A percentile compares a stretch with the other conserved stretches of the same genome.
These are phyloP conservation scores for Calonectria honghensis DNA, from an alignment of 2,329 filamentous ascomycete genomes.

Conservation along the genomic window DNA sequence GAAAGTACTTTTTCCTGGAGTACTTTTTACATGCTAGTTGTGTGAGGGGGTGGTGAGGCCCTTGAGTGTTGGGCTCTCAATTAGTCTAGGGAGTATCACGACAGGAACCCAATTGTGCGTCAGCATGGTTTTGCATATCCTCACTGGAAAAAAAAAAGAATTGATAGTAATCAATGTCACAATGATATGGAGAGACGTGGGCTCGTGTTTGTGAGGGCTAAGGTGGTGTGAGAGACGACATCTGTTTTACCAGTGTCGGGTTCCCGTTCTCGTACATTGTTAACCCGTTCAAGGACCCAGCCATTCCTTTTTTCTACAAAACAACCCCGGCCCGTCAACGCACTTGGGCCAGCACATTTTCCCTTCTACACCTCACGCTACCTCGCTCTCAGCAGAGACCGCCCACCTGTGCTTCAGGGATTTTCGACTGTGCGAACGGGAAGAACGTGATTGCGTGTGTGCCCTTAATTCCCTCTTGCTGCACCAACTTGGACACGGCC, in stretches of 20 bases:
- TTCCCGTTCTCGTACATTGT: slow-evolving; percentile 31
- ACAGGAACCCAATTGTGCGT: slow-evolving; percentile 12
- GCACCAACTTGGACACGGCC: slow-evolving; percentile 4
- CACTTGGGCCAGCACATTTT: slow-evolving; percentile 18
- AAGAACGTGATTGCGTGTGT: slow-evolving; percentile 11
- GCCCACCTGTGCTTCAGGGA: slow-evolving; percentile 18
- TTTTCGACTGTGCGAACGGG: slow-evolving; percentile 20
- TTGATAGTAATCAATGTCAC: not conserved
- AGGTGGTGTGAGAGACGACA: slow-evolving; percentile 31
- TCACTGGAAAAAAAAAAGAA: not conserved
- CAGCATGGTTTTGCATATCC: slow-evolving; percentile 1
- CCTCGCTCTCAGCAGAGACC: slow-evolving; percentile 20
- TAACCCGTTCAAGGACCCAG: slow-evolving; percentile 31
- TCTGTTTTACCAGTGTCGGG: slow-evolving; percentile 26
- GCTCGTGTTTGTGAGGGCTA: not conserved
- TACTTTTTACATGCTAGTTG: slow-evolving; percentile 17
- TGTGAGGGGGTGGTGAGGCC: slow-evolving; percentile 25
- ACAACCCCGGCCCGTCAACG: slow-evolving; percentile 32
- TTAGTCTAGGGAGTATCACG: slow-evolving; percentile 18
- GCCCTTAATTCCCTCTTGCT: slow-evolving; percentile 23
- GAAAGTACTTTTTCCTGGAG: not conserved
- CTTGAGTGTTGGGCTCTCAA: slow-evolving; percentile 27
- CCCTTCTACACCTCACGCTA: slow-evolving; percentile 27
- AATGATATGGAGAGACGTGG: not conserved
- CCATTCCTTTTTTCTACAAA: slow-evolving; percentile 36